Conservation (phyloP, 2,329 filamentous ascomycete species). For the Raffaelea ambrosiae region DNA sequence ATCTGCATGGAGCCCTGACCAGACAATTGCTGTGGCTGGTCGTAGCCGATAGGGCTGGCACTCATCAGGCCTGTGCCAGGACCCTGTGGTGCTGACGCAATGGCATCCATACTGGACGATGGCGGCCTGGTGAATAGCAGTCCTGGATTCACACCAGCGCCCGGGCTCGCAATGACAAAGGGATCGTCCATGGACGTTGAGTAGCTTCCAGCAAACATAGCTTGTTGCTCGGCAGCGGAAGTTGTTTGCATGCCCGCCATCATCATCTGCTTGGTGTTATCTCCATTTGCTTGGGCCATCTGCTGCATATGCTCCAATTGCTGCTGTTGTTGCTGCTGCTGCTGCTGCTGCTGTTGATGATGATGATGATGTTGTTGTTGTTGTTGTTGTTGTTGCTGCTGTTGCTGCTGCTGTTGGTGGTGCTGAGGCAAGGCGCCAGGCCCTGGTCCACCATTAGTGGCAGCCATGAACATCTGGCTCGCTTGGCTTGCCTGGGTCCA, state of each 20-base stretch:
- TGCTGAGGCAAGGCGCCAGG: constrained; percentile 5
- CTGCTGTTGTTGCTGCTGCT: constrained; percentile 1
- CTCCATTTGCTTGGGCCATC: constrained; percentile 11
- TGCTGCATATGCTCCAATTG: constrained; percentile 13
- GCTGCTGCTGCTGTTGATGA: constrained; percentile 11
- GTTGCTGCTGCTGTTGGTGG: constrained; percentile 7
- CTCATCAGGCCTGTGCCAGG: not conserved
- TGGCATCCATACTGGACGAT: constrained; percentile 34
- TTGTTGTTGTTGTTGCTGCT: constrained; percentile 3
- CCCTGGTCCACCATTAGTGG: constrained; percentile 26
- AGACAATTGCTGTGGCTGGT: constrained; percentile 4
- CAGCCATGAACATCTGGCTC: constrained; percentile 24
- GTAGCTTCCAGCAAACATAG: constrained; percentile 33
- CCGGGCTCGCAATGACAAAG: constrained; percentile 38
- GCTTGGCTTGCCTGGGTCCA: constrained; percentile 49
- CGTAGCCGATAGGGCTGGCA: not conserved
- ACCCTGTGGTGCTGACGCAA: constrained; percentile 11
- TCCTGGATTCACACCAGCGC: constrained; percentile 49
- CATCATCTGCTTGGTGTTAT: constrained; percentile 38
- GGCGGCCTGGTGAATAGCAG: constrained; percentile 46
- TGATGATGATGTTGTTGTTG: no score
- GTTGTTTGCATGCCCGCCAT: constrained; percentile 27
- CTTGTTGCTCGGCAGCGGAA: constrained; percentile 22
- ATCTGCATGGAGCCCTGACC: constrained; percentile 12
- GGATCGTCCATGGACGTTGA: constrained; percentile 37